phyloP scores from a whole-genome alignment of 495 filamentous ascomycete species.

The Penicillium riverlandense region DNA sequence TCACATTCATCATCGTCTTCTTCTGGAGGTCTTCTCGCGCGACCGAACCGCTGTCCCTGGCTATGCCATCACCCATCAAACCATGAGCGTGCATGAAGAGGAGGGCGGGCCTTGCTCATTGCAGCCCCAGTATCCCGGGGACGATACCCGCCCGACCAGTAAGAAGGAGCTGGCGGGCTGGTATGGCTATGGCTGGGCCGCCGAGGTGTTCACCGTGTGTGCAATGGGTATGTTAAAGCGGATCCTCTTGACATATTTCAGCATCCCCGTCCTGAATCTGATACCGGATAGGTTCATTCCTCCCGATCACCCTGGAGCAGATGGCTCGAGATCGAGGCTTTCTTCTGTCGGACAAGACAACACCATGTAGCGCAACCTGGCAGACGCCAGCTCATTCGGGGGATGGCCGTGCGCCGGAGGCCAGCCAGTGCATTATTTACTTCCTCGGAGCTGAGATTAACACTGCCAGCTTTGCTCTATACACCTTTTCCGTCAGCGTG shows the following conservation, averaged over 20 bases:
- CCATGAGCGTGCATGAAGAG: constrained; percentile 20
- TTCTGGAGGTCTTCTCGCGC: not conserved
- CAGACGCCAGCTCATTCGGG: constrained; percentile 1
- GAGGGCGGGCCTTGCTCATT: constrained; percentile 7
- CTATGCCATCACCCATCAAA: not conserved
- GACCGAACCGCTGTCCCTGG: constrained; percentile 8
- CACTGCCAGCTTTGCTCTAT: constrained; percentile 97
- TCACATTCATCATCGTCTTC: not conserved
- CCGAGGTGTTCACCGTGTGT: constrained; percentile 96
- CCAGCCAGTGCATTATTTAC: constrained; percentile 75
- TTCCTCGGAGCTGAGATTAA: constrained; percentile 82
- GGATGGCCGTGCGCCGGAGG: constrained; percentile 3
- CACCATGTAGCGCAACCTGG: constrained; percentile 57
- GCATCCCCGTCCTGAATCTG: not conserved
- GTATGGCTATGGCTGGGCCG: constrained; percentile 95
- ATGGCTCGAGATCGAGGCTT: constrained; percentile 86
- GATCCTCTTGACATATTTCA: too few species aligned
- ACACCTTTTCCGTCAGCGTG: constrained; percentile 91
- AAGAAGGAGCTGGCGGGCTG: constrained; percentile 83
- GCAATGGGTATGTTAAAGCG: constrained; percentile 53
- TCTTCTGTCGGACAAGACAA: constrained; percentile 64
- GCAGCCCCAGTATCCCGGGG: constrained; percentile 56
- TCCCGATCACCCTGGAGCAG: constrained; percentile 93
- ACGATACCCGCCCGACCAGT: constrained; percentile 85
- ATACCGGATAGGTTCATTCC: constrained; percentile 64